phyloP scores from a whole-genome alignment of 345 rosid species.

The Gossypium longicalyx region DNA sequence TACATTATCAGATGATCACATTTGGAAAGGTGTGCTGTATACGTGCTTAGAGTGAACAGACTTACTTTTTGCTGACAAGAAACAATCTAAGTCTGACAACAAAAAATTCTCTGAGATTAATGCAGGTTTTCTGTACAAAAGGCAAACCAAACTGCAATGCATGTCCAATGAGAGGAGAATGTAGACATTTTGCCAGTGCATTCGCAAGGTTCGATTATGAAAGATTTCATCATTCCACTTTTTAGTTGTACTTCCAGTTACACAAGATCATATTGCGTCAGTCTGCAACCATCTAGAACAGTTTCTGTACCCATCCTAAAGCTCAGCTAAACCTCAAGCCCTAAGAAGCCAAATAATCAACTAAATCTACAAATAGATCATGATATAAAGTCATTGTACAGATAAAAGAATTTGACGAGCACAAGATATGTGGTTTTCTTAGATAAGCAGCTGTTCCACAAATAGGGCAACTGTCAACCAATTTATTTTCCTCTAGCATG shows the following conservation, averaged over 20 bases:
- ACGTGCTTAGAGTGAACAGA: not conserved
- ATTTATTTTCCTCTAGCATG: conserved; percentile 3
- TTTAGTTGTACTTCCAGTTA: not conserved
- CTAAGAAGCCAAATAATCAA: not conserved
- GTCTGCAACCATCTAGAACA: conserved; percentile 8
- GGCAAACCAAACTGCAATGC: conserved; percentile 93
- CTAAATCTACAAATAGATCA: not conserved
- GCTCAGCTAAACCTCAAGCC: not conserved
- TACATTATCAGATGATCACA: conserved; percentile 97
- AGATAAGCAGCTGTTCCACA: not conserved
- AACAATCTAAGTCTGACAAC: conserved; percentile 16
- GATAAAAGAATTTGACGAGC: not conserved
- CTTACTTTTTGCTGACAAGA: conserved; percentile 5
- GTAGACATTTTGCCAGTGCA: conserved; percentile 98
- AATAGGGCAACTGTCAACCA: not conserved
- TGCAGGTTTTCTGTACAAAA: conserved; percentile 97
- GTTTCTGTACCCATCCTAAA: not conserved
- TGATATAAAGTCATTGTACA: not conserved
- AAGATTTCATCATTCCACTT: conserved; percentile 14
- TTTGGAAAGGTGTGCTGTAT: conserved; percentile 77
- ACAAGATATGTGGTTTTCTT: not conserved
- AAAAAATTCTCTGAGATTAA: conserved; percentile 17
- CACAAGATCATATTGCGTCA: not conserved
- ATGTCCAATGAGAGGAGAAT: conserved; percentile 97
- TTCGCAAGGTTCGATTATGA: conserved; percentile 72